phyloP scores from a whole-genome alignment of 768 basidiomycete genomes.

The Xerocomellus chrysenteron region DNA sequence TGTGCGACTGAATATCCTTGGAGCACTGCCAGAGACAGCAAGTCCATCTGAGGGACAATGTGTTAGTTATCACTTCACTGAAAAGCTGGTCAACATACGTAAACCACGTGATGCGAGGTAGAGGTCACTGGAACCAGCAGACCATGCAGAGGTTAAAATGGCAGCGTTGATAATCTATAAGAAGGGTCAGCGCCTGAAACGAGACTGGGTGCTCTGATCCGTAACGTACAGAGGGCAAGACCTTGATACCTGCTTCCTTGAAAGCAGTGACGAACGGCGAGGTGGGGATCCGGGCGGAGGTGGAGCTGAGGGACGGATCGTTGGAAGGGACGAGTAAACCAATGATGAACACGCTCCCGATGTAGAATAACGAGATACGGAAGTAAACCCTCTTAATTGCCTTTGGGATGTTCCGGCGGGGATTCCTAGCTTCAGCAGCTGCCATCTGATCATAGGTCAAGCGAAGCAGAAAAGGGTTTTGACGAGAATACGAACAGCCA shows the following conservation, averaged over 20 bases:
- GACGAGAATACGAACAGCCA: not conserved
- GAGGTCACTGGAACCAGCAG: not conserved
- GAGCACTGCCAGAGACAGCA: constrained; percentile 52
- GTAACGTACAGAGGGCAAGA: not conserved
- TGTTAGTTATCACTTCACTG: not conserved
- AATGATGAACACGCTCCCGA: not conserved
- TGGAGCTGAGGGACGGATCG: not conserved
- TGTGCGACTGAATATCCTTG: constrained; percentile 47
- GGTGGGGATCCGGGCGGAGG: too few species aligned
- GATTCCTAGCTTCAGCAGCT: not conserved
- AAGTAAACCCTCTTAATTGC: not conserved
- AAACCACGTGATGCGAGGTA: too few species aligned
- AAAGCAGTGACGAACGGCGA: not conserved
- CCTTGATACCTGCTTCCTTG: not conserved
- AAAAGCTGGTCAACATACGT: not conserved
- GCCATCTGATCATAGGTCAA: not conserved
- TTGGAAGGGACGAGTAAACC: not conserved
- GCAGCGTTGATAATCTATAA: too few species aligned
- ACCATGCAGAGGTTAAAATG: not conserved
- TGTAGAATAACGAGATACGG: not conserved
- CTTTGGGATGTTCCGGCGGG: not conserved
- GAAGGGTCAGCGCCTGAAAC: too few species aligned
- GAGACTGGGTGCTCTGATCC: too few species aligned
- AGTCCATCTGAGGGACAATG: constrained; percentile 47
- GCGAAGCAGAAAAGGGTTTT: not conserved